Evolutionary conservation across 257 asterid genomes (phyloP), one percentile per base, ranked within the genome.

Genomic region (Solanum virginianum): DNA sequence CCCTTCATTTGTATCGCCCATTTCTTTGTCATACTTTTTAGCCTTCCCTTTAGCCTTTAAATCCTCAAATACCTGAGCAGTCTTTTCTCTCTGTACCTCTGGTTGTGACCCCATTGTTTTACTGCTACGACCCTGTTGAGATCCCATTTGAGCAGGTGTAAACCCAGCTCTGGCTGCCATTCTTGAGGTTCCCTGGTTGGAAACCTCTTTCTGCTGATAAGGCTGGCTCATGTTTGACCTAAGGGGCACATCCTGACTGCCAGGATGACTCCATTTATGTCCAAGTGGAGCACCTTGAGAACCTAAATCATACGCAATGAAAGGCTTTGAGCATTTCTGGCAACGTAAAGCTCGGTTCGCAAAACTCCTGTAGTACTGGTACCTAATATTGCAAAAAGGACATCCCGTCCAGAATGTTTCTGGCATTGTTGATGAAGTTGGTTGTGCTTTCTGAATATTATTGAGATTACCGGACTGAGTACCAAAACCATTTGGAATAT

Each of bases 331-430:
- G 85, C 98, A 95, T 69, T 83, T 81, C 82, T 62, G 91, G 88
- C 98, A 95, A 81, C 68, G 88, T 82, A 95, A 39, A 80, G 45
- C 57, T 51, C 59, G 75, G 87, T 89, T 89, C 60, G 86, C 85
- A 63, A 15, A 82, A 47, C 69, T 80, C 85, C 89, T 91, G 54
- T 70, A 79, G 83, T 86, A 88, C 89, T 83, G 92, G 90, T 87
- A 90, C 81, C 72, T 91, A 10, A 77, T 63, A 79, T 81, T 80
- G 88, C 98, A 95, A 88, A 82, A 88, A 14, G 95, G 94, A 81
- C 98, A 95, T 80, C 87, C 84, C 5, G 98, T 92, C 91, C 92
- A 91, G 87, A 91, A 92, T 51, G 85, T 53, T 3, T 79, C 89
- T 83, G 62, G 87, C 88, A 59, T 72, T 54, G 29, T 81, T 60